These are phyloP conservation scores for Zangia roseola DNA, from an alignment of 768 basidiomycete genomes.

Conservation along the genomic window DNA sequence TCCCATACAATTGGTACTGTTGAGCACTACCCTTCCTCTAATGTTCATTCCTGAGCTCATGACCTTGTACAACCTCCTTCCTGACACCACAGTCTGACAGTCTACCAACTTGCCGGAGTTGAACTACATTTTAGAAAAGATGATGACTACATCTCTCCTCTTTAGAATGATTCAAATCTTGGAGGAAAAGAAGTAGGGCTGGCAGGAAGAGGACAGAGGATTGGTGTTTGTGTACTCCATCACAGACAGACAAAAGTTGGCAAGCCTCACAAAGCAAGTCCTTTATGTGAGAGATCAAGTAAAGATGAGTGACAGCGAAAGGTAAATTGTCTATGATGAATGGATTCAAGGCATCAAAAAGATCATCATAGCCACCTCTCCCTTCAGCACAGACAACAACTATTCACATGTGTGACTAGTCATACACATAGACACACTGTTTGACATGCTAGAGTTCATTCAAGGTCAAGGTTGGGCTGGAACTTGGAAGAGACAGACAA, in stretches of 20 bases:
- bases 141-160: not conserved
- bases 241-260: not conserved
- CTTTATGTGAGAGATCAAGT: conserved; percentile 15
- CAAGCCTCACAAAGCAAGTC: rapidly evolving
- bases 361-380: conserved; percentile 22
- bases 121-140: conserved; percentile 6
- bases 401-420: conserved; percentile 18
- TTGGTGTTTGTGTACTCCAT: conserved; percentile 13
- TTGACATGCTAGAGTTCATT: conserved; percentile 18
- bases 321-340: not conserved
- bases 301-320: not conserved
- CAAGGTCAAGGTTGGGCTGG: conserved; percentile 23
- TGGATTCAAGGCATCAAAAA: conserved; percentile 10
- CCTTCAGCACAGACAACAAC: conserved; percentile 30
- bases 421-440: conserved; percentile 18
- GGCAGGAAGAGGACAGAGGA: not conserved
- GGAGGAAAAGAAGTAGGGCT: rapidly evolving
- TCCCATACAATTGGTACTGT: conserved; percentile 17
- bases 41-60: not conserved
- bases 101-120: conserved; percentile 10
- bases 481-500: conserved; percentile 16
- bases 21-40: conserved; percentile 19
- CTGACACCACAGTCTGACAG: not conserved
- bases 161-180: not conserved
- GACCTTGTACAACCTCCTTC: not conserved